Conservation (phyloP, 2,329 filamentous ascomycete species). For the Aspergillus ochraceus region DNA sequence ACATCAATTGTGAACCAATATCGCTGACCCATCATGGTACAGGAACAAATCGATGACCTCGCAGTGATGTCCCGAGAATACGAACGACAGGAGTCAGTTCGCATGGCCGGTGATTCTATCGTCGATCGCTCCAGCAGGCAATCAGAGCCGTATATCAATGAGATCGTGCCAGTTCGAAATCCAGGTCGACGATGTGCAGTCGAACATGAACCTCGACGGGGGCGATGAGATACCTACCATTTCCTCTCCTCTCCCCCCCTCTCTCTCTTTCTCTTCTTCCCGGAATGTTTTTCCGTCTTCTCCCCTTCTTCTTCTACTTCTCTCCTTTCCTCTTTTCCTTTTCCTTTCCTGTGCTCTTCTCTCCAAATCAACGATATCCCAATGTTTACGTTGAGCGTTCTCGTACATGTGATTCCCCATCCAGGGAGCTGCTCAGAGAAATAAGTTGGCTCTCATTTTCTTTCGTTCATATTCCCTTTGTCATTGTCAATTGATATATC, state of each 20-base stretch:
- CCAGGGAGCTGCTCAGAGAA: neutral
- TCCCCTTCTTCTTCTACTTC: slow-evolving; percentile 7
- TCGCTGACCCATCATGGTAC: slow-evolving; percentile 10
- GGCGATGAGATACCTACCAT: slow-evolving; percentile 5
- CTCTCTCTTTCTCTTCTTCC: slow-evolving; percentile 9
- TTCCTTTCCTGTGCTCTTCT: neutral
- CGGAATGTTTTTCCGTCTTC: neutral
- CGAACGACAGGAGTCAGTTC: slow-evolving; percentile 47
- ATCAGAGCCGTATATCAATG: slow-evolving; percentile 44
- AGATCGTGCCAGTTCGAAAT: slow-evolving; percentile 39
- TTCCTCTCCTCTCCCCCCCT: neutral
- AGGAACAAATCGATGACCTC: slow-evolving; percentile 54
- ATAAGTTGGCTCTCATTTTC: neutral
- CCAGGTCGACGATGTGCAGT: slow-evolving; percentile 30
- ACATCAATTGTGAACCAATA: neutral
- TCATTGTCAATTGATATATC: too few relatives aligned
- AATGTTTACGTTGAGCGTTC: neutral
- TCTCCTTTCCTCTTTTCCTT: neutral
- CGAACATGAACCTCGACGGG: slow-evolving; percentile 31
- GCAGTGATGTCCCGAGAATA: slow-evolving; percentile 48
- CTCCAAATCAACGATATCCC: neutral
- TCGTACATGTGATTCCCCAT: neutral
- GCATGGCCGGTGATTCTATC: slow-evolving; percentile 39
- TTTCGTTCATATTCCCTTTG: neutral
- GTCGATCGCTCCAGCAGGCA: slow-evolving; percentile 20